Evolutionary conservation across 2,329 filamentous ascomycete species (phyloP).

Genomic region (Epichloe gansuensis): DNA sequence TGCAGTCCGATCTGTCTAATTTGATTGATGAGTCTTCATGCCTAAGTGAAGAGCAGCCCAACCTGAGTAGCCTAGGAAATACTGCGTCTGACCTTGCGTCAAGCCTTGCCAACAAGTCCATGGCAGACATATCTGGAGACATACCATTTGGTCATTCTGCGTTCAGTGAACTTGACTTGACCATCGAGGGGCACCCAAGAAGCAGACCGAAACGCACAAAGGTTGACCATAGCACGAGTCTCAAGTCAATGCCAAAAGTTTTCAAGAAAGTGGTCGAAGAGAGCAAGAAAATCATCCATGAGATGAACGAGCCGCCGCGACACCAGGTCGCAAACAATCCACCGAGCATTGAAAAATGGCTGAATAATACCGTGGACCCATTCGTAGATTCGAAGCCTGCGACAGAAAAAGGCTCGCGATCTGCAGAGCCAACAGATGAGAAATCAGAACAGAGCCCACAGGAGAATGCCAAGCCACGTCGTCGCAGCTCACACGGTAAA

Average conservation of each 20-base stretch:
- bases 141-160: slow-evolving; percentile 53
- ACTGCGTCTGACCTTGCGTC: slow-evolving; percentile 22
- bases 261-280: slow-evolving; percentile 52
- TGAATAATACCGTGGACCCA: slow-evolving; percentile 49
- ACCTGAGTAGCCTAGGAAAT: slow-evolving; percentile 13
- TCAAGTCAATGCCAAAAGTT: slow-evolving; percentile 48
- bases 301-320: slow-evolving; percentile 43
- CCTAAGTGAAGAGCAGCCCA: slow-evolving; percentile 18
- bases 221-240: slow-evolving; percentile 40
- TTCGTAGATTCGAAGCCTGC: slow-evolving; percentile 34
- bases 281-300: slow-evolving; percentile 52
- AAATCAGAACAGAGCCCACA: background rate
- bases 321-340: slow-evolving; percentile 40
- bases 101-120: slow-evolving; percentile 33
- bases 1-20: slow-evolving; percentile 11
- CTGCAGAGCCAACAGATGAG: background rate
- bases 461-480: background rate
- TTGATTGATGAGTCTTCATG: slow-evolving; percentile 17
- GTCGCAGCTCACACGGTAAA: slow-evolving; percentile 2
- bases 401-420: background rate
- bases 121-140: slow-evolving; percentile 42
- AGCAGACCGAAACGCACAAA: slow-evolving; percentile 30
- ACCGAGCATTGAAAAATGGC: slow-evolving; percentile 52
- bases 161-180: slow-evolving; percentile 51
- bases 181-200: slow-evolving; percentile 33